A percentile compares a stretch with the other conserved stretches of the same genome.
Conservation (phyloP, 768 basidiomycete species). For the Suillus alpinus region DNA sequence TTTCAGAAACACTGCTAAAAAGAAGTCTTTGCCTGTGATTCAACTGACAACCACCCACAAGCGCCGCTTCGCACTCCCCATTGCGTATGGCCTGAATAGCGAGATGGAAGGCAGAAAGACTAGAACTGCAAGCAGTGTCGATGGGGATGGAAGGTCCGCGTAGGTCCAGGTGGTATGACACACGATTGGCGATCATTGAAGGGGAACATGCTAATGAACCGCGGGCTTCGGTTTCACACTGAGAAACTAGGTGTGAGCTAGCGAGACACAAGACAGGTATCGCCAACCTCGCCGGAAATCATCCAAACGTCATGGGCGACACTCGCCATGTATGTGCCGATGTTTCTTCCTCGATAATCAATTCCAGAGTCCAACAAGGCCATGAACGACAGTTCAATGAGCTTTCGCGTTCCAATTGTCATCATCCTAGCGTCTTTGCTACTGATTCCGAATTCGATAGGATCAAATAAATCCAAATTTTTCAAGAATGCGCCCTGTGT, state of each 20-base stretch:
- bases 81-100: constrained; percentile 41
- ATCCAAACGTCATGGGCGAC: constrained; percentile 22
- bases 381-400: constrained; percentile 38
- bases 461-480: constrained; percentile 31
- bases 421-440: constrained; percentile 29
- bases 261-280: neutral
- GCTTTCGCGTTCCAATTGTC: constrained; percentile 33
- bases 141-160: constrained; percentile 48
- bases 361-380: constrained; percentile 48
- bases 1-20: neutral
- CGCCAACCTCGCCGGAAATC: constrained; percentile 25
- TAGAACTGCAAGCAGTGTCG: constrained; percentile 52
- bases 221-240: constrained; percentile 32
- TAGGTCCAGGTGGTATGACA: constrained; percentile 35
- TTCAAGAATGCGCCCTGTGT: constrained; percentile 19
- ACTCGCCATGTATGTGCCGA: constrained; percentile 42
- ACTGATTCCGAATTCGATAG: constrained; percentile 34
- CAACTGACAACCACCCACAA: constrained; percentile 45
- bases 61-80: constrained; percentile 47
- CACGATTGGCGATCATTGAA: constrained; percentile 35
- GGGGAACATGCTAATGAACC: constrained; percentile 35
- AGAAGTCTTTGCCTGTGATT: constrained; percentile 34
- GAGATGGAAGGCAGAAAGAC: constrained; percentile 45
- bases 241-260: neutral
- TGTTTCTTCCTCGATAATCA: constrained; percentile 39